Conservation (phyloP, 2,329 filamentous ascomycete species). For the Nothopassalora personata region DNA sequence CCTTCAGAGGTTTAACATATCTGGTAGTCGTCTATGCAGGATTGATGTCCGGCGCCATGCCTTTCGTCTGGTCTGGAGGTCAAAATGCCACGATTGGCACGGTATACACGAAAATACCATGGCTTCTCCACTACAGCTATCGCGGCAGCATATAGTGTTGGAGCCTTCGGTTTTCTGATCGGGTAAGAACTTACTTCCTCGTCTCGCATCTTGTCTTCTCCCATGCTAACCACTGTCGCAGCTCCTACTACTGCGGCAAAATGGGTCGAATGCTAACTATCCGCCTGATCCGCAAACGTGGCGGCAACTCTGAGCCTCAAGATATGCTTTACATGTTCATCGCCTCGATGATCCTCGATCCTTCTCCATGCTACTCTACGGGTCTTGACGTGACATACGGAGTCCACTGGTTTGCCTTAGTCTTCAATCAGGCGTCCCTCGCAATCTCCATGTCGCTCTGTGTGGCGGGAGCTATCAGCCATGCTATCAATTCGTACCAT, state of each 20-base stretch:
- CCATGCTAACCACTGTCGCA: background rate
- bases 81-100: constrained; percentile 30
- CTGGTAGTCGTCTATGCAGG: constrained; percentile 23
- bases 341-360: constrained; percentile 36
- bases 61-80: constrained; percentile 23
- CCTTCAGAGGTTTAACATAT: constrained; percentile 25
- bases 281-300: constrained; percentile 33
- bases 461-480: constrained; percentile 37
- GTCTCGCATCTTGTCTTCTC: too few species aligned
- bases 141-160: constrained; percentile 34
- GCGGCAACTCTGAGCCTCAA: constrained; percentile 38
- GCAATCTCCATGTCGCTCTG: constrained; percentile 40
- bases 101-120: constrained; percentile 32
- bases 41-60: constrained; percentile 25
- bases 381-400: constrained; percentile 43
- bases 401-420: constrained; percentile 46
- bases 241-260: constrained; percentile 31
- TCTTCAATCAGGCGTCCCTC: constrained; percentile 43
- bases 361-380: constrained; percentile 40
- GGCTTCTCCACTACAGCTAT: constrained; percentile 35
- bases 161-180: constrained; percentile 33
- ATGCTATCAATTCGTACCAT: constrained; percentile 42
- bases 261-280: constrained; percentile 33
- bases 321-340: constrained; percentile 33
- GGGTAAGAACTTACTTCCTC: too few species aligned